phyloP scores from a whole-genome alignment of 768 basidiomycete species.

The Leccinum sublutescens region DNA sequence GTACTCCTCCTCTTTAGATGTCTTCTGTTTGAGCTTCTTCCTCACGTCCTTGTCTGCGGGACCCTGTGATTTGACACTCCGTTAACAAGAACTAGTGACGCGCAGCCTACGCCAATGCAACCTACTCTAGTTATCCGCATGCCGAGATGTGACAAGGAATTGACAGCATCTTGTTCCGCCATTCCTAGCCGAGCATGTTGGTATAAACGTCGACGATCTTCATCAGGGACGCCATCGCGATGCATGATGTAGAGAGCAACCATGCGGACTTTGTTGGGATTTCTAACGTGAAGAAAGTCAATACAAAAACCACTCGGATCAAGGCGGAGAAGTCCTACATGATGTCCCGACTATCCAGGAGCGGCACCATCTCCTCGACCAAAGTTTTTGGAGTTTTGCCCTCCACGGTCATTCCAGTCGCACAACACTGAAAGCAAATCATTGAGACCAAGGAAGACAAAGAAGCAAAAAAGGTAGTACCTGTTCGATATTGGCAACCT shows the following conservation, averaged over 20 bases:
- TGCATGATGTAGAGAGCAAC: constrained; percentile 93
- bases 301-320: background rate
- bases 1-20: constrained; percentile 83
- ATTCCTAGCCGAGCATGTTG: constrained; percentile 89
- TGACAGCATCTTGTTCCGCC: constrained; percentile 91
- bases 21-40: constrained; percentile 80
- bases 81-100: background rate
- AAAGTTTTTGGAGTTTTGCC: constrained; percentile 93
- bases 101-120: background rate
- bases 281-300: constrained; percentile 44
- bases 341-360: constrained; percentile 84
- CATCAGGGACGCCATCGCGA: constrained; percentile 97
- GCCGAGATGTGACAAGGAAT: constrained; percentile 81
- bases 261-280: constrained; percentile 91
- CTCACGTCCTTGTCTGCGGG: constrained; percentile 75
- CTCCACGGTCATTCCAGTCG: constrained; percentile 87
- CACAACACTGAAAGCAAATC: constrained; percentile 66
- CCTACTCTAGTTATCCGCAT: constrained; percentile 80
- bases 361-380: constrained; percentile 98
- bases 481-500: constrained; percentile 90
- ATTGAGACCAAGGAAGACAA: background rate
- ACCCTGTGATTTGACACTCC: constrained; percentile 41
- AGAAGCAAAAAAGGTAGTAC: constrained; percentile 32
- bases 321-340: constrained; percentile 49
- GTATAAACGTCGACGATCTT: constrained; percentile 90